Percentiles rank a stretch among this genome's conserved stretches.
Conservation (phyloP, 495 filamentous ascomycete genomes). For the Lophium mytilinum region DNA sequence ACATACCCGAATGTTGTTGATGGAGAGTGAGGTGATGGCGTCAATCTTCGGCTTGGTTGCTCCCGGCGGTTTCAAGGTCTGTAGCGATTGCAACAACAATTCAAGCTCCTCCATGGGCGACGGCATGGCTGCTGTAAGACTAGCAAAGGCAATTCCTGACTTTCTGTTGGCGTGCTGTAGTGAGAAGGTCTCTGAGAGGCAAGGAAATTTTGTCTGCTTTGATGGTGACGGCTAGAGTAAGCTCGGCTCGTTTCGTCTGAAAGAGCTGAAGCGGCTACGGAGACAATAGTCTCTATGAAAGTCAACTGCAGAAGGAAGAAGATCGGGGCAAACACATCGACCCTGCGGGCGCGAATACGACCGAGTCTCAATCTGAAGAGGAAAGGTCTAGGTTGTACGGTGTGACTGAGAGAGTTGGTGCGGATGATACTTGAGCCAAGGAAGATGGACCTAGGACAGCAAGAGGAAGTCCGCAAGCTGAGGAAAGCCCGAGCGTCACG, state of each 20-base stretch:
- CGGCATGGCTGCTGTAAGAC: conserved; percentile 47
- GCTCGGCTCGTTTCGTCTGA: neutral
- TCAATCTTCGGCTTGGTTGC: conserved; percentile 86
- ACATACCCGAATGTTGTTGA: conserved; percentile 88
- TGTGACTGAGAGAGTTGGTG: neutral
- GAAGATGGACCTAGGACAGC: neutral
- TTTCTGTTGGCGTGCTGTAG: no score
- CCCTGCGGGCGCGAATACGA: conserved; percentile 1
- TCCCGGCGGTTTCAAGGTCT: conserved; percentile 81
- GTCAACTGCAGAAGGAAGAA: neutral
- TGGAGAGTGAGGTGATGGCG: conserved; percentile 75
- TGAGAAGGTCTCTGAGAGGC: no score
- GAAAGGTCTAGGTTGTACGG: conserved; percentile 19
- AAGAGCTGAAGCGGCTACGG: conserved; percentile 11
- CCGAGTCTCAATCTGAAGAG: conserved; percentile 4
- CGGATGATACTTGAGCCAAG: neutral
- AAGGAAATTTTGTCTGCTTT: no score
- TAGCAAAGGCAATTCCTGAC: neutral
- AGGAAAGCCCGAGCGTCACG: conserved; percentile 1
- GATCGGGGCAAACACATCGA: conserved; percentile 11
- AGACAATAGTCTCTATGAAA: neutral
- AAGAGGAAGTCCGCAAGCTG: neutral
- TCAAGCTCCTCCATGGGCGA: conserved; percentile 81
- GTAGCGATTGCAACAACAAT: conserved; percentile 82
- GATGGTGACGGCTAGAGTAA: no score